These are phyloP conservation scores for Coprinopsis cinerea DNA, from an alignment of 768 basidiomycete genomes.

Conservation along the genomic window DNA sequence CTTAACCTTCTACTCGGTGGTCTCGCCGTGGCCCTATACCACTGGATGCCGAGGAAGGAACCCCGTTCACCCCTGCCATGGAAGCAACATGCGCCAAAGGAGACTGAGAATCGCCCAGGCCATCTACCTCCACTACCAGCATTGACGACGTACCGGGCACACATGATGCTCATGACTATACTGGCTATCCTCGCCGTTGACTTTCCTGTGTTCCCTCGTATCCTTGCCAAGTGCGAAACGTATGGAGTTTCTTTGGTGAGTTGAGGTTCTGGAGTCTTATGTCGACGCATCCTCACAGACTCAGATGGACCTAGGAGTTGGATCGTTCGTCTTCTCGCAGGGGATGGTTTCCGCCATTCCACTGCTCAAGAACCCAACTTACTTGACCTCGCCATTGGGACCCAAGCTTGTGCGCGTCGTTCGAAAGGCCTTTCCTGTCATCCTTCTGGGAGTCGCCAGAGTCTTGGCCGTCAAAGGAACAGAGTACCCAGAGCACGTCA, in stretches of 20 bases:
- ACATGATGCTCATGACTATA: conserved; percentile 93
- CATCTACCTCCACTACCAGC: conserved; percentile 57
- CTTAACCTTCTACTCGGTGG: conserved; percentile 46
- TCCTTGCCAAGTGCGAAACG: conserved; percentile 87
- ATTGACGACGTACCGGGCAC: conserved; percentile 82
- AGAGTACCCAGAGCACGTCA: conserved; percentile 94
- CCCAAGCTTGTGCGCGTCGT: conserved; percentile 46
- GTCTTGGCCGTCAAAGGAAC: conserved; percentile 86
- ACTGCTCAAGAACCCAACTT: conserved; percentile 55
- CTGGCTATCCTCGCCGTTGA: conserved; percentile 94
- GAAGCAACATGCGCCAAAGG: conserved; percentile 21
- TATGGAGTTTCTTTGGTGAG: conserved; percentile 91
- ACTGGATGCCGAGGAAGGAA: conserved; percentile 37
- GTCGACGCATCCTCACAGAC: conserved; percentile 4
- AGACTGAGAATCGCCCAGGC: conserved; percentile 9
- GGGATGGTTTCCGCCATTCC: conserved; percentile 89
- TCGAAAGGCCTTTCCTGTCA: conserved; percentile 61
- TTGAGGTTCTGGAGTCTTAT: conserved; percentile 3
- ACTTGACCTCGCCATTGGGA: conserved; percentile 42
- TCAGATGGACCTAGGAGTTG: conserved; percentile 97
- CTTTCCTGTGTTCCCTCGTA: conserved; percentile 86
- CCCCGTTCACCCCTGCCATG: conserved; percentile 51
- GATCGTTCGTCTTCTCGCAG: conserved; percentile 95
- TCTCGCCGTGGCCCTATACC: conserved; percentile 38
- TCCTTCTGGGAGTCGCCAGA: conserved; percentile 69